phyloP scores from a whole-genome alignment of 495 filamentous ascomycete species.

The Lichina pygmaea region DNA sequence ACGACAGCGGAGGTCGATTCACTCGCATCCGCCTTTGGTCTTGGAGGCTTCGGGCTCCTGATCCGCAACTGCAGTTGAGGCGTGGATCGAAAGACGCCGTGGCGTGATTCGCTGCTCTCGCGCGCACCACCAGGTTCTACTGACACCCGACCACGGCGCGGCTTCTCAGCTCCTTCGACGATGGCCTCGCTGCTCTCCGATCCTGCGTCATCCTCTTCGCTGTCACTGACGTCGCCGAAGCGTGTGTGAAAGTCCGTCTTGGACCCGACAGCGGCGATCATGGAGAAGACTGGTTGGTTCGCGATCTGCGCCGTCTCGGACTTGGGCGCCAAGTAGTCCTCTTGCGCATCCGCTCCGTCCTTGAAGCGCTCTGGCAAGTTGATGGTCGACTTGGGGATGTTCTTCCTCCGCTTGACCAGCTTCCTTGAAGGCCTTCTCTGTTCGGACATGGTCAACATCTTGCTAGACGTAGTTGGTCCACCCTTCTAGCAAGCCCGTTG shows the following conservation, averaged over 20 bases:
- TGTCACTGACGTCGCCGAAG: slow-evolving; percentile 63
- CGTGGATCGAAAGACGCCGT: slow-evolving; percentile 29
- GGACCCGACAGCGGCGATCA: slow-evolving; percentile 78
- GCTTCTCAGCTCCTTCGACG: not conserved
- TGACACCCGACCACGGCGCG: slow-evolving; percentile 8
- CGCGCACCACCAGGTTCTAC: slow-evolving; percentile 3
- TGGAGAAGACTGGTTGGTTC: slow-evolving; percentile 85
- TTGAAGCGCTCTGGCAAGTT: slow-evolving; percentile 54
- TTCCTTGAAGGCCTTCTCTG: slow-evolving; percentile 16
- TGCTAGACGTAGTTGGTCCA: not conserved
- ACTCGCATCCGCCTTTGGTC: not conserved
- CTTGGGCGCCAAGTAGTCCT: slow-evolving; percentile 43
- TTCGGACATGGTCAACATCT: slow-evolving; percentile 12
- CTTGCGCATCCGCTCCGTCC: slow-evolving; percentile 41
- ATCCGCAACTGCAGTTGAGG: slow-evolving; percentile 20
- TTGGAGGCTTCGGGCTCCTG: not conserved
- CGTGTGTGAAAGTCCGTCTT: slow-evolving; percentile 51
- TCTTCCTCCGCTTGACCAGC: slow-evolving; percentile 30
- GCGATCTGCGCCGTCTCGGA: slow-evolving; percentile 31
- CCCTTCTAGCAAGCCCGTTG: too few relatives aligned
- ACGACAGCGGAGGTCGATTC: not conserved
- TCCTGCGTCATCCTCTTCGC: slow-evolving; percentile 27
- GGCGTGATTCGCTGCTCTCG: slow-evolving; percentile 24
- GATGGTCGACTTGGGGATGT: slow-evolving; percentile 30
- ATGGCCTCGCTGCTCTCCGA: slow-evolving; percentile 1